A percentile compares a stretch with the other conserved stretches of the same genome.
Conservation (phyloP, 805 yeast species). For the Candida schatavii region DNA sequence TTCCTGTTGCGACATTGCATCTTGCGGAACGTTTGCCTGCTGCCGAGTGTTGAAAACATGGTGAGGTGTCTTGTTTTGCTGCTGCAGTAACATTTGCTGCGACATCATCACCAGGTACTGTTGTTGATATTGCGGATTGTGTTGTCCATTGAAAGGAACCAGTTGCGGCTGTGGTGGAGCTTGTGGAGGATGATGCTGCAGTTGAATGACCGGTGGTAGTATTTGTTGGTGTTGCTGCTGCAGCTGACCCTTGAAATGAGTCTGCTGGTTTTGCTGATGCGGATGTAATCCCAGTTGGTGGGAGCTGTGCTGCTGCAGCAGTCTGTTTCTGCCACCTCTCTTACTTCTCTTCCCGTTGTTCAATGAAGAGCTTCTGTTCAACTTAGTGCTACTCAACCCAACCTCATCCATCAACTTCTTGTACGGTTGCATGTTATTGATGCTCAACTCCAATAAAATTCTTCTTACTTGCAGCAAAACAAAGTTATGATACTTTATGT, state of each 20-base stretch:
- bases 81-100: slow-evolving; percentile 8
- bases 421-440: slow-evolving; percentile 63
- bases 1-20: slow-evolving; percentile 5
- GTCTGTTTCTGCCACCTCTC: slow-evolving; percentile 11
- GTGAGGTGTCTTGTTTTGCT: slow-evolving; percentile 6
- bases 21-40: slow-evolving; percentile 2
- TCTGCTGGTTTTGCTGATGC: neutral
- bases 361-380: slow-evolving; percentile 24
- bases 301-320: neutral
- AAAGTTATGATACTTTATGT: slow-evolving; percentile 45
- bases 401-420: slow-evolving; percentile 90
- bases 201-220: no score
- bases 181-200: neutral
- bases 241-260: slow-evolving; percentile 4
- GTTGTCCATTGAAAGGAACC: neutral
- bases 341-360: slow-evolving; percentile 23
- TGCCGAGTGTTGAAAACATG: neutral
- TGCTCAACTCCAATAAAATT: slow-evolving; percentile 57
- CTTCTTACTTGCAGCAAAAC: slow-evolving; percentile 61
- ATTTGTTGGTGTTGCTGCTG: slow-evolving; percentile 9
- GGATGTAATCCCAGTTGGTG: slow-evolving; percentile 4
- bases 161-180: neutral
- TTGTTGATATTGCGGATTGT: slow-evolving; percentile 7
- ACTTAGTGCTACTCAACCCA: slow-evolving; percentile 52
- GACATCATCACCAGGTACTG: slow-evolving; percentile 7